A percentile compares a stretch with the other conserved stretches of the same genome.
Evolutionary conservation across 192 early-diverging fungal species (phyloP).

Genomic region (Dimargaris cristalligena): DNA sequence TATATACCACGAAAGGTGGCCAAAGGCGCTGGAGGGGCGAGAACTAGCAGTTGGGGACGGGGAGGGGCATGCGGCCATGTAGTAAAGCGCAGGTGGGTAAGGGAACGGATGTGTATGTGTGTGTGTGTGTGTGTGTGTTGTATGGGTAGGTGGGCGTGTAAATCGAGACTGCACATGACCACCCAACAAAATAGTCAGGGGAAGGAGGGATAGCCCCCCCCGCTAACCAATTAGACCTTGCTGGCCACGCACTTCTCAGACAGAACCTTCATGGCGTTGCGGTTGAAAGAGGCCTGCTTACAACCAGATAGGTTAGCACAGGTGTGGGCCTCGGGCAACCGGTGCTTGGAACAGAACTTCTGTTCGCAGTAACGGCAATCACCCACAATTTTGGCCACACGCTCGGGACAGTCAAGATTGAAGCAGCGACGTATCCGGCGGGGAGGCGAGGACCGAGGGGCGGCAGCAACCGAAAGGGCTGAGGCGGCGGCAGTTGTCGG

Average conservation of each 20-base stretch:
- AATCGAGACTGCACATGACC: too few species aligned
- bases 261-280: constrained; percentile 38
- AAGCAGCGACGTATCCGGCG: constrained; percentile 4
- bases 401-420: constrained; percentile 22
- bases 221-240: constrained; percentile 35
- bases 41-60: too few species aligned
- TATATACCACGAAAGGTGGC: too few species aligned
- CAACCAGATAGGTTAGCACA: constrained; percentile 49
- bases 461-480: background rate
- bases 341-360: constrained; percentile 51
- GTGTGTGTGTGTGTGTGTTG: too few species aligned
- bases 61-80: too few species aligned
- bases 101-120: too few species aligned
- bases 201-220: background rate
- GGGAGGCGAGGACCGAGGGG: background rate
- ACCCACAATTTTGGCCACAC: constrained; percentile 51
- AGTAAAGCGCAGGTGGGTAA: too few species aligned
- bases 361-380: constrained; percentile 43
- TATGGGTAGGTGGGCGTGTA: too few species aligned
- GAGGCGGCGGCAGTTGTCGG: too few species aligned
- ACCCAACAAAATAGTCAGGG: background rate
- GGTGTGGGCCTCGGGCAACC: constrained; percentile 55
- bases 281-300: constrained; percentile 37
- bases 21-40: too few species aligned
- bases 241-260: constrained; percentile 52